Base-by-base conservation (phyloP, 371 early-diverging fungal species). In the Lichtheimia hyalospora region DNA sequence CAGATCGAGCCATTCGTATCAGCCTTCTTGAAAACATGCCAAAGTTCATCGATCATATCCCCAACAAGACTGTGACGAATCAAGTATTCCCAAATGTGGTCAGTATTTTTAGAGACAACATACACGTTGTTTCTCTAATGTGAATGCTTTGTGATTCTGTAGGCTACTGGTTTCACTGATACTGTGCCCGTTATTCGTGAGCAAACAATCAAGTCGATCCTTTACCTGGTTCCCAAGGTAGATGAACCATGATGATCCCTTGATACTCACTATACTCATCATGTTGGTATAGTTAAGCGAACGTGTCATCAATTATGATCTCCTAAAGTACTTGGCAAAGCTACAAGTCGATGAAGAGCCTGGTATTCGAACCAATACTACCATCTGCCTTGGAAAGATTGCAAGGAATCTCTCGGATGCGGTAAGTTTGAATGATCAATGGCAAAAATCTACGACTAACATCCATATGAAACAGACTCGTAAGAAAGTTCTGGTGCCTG, bases 311-410 rank as follows among this genome's bases (percentile, higher is more conserved):
- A 96, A 97, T 65, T 87, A 90, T 60, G 96, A 96, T 51, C 69
- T 97, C 1, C 57, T 97, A 27, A 77, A 90, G 52, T 88, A 92
- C 58, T 73, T 98, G 4, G 94, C 92, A 24, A 93, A 94, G 55
- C 74, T 94, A 5, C 93, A 95, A 51, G 85, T 86, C 53, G 98
- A 98, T 72, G 84, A 88, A 24, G 95, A 96, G 62, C 96, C 98
- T 0, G 96, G 96, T 1, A 97, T 98, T 64, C 82, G 98, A 39
- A 94, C 98, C 60, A 97, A 97, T 63, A 89, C 96, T 13, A 89
- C 93, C 8, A 92, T 97, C 43, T 96, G 96, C 64, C 67, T 97
- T 8, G 96, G 96, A 14, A 96, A 96, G 68, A 84, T 96, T 48
- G 86, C 89, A 53, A 87, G 86, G 27, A 55, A 87, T 61, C 70